Base-by-base conservation (phyloP, 140 eudicot genomes). In the Eryngium alpinum region DNA sequence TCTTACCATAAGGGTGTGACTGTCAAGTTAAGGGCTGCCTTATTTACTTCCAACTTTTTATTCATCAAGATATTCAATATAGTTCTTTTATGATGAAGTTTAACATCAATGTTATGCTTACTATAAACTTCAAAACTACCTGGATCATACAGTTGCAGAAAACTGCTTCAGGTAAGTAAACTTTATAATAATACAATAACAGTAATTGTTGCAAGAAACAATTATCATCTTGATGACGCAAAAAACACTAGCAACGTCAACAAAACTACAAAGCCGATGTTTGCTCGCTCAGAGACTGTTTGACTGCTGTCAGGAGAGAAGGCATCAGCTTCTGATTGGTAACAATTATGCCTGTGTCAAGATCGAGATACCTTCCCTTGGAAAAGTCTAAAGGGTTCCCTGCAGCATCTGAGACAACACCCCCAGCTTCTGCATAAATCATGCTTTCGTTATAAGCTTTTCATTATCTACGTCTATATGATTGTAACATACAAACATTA, bases 371-470 rank as follows among this genome's bases (percentile, higher is more conserved):
- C 84, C 96, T 86, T 72, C 99, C 97, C 86, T 90, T 91, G 0
- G 99, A 95, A 88, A 95, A 95, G 85, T 95, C 96, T 80, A 95
- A 88, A 27, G 98, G 96, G 27, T 89, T 90, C 80, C 99, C 97
- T 43, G 83, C 89, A 78, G 97, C 99, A 93, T 95, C 99, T 17
- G 89, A 28, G 25, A 86, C 99, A 38, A 95, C 91, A 66, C 97
- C 99, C 51, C 97, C 99, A 44, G 97, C 97, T 88, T 92, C 99
- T 95, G 90, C 86, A 90, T 80, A 16, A 27, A 25, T 75, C 80
- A 76, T 9, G 10, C 15, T 38, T 27, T 24, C 63, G 27, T 49
- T 27, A 44, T 44, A 16, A 29, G 66, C 29, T 50, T 52, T 11
- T 1, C 56, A 24, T 79, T 52, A 17, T 71, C 46, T 14, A 69